Percentiles rank a stretch among this genome's conserved stretches.
phyloP scores from a whole-genome alignment of 768 basidiomycete genomes.

The Mycena filopes region DNA sequence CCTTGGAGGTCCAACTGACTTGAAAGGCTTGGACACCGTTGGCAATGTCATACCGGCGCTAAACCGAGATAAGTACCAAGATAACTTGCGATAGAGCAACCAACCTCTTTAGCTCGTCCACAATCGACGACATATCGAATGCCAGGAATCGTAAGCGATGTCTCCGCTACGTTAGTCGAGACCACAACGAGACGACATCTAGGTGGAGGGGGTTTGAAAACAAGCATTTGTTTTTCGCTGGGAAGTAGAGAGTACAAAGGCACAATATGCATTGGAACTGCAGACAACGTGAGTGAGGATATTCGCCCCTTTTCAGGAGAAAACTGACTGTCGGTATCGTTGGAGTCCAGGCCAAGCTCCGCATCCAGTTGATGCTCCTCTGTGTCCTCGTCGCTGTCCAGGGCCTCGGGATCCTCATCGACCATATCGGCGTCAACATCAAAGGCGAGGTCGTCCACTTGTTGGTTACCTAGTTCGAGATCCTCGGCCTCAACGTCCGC shows the following conservation, averaged over 20 bases:
- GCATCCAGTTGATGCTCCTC: conserved; percentile 51
- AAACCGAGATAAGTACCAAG: conserved; percentile 17
- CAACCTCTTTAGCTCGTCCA: conserved; percentile 93
- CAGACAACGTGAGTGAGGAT: conserved; percentile 7
- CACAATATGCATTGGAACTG: conserved; percentile 94
- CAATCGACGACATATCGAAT: conserved; percentile 99
- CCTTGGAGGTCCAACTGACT: conserved; percentile 94
- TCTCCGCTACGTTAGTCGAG: conserved; percentile 96
- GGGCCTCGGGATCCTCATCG: conserved; percentile 77
- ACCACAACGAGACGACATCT: conserved; percentile 91
- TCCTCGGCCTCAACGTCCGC: conserved; percentile 87
- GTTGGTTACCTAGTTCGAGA: conserved; percentile 68
- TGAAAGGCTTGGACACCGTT: conserved; percentile 93
- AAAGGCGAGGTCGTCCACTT: conserved; percentile 64
- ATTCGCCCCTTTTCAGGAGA: conserved; percentile 15
- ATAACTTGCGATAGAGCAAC: conserved; percentile 8
- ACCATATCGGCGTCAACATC: conserved; percentile 73
- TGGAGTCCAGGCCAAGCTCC: conserved; percentile 67
- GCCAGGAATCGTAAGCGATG: conserved; percentile 95
- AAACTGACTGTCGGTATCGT: conserved; percentile 73
- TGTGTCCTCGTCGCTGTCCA: conserved; percentile 80
- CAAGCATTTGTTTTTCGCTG: conserved; percentile 94
- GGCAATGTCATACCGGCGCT: conserved; percentile 85
- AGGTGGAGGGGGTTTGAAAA: conserved; percentile 86
- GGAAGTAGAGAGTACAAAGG: conserved; percentile 94